Base-by-base conservation (phyloP, 2,329 filamentous ascomycete species). In the Dactylellina cionopaga region DNA sequence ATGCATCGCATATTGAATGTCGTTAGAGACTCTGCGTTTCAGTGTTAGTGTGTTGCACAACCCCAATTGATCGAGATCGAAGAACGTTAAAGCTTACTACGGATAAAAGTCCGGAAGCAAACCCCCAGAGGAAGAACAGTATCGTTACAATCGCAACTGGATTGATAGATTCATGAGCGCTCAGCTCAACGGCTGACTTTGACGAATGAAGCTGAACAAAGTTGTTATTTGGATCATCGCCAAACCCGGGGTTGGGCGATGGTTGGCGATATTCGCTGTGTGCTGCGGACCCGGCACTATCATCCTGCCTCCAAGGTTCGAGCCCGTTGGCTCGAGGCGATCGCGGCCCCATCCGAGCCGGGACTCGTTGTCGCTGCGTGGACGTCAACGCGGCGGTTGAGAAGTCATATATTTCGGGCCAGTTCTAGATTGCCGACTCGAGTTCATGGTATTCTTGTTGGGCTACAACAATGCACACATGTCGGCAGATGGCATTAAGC, bases 121-220 rank as follows among this genome's bases (percentile, higher is more conserved):
- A 83, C 9, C 82, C 82, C 82, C 82, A 83, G 39, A 84, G 80
- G 24, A 83, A 83, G 78, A 83, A 83, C 29, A 83, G 79, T 24
- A 81, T 78, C 5, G 83, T 84, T 46, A 83, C 82, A 62, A 71
- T 74, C 55, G 73, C 73, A 25, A 76, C 82, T 6, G 75, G 75
- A 39, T 64, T 68, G 4, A 75, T 17, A 1, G 74, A 75, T 49
- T 75, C 66, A 35, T 71, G 47, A 15, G 49, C 58, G 33, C 44
- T 64, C 39, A 71, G 44, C 33, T 71, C 66, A 9, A 71, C 66
- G 29, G 66, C 66, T 33, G 56, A 47, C 54, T 71, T 71, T 15
- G 66, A 71, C 17, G 66, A 64, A 41, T 71, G 66, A 51, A 71
- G 33, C 41, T 71, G 66, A 27, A 63, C 59, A 33, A 71, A 71